Evolutionary conservation across 148 eudicot species (phyloP), one percentile per base, ranked within the genome.

Genomic region (Chenopodium album): DNA sequence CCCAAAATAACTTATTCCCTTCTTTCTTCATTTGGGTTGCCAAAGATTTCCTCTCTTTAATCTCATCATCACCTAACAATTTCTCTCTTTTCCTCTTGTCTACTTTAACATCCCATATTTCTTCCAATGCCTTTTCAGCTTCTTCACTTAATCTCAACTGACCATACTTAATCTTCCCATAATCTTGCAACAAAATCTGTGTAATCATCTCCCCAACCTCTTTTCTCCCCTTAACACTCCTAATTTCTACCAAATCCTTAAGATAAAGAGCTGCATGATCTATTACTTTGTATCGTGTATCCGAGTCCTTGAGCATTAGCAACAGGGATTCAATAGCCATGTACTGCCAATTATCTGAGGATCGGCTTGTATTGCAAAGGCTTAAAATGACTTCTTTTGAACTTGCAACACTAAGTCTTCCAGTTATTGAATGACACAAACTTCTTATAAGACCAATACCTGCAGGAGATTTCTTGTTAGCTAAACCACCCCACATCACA

Each of bases 291-390:
- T 86, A 85, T 85, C 98, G 89, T 47, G 95, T 87, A 29, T 76
- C 74, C 68, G 83, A 82, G 65, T 94, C 98, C 75, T 85, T 88
- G 52, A 94, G 92, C 68, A 94, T 87, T 65, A 90, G 79, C 26
- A 93, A 82, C 12, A 94, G 94, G 60, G 91, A 88, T 74, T 94
- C 98, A 71, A 92, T 89, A 48, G 90, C 97, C 89, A 94, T 94
- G 62, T 91, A 90, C 69, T 89, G 98, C 97, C 94, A 92, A 85
- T 92, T 94, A 84, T 94, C 97, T 23, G 94, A 94, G 32, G 95
- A 92, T 79, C 98, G 89, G 0, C 89, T 88, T 56, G 92, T 84
- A 41, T 88, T 91, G 71, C 92, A 88, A n/a, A 94, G 89, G 70
- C 85, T 84, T 78, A 85, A 84, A 6, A 91, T 62, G 34, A 91